Evolutionary conservation across 2,329 filamentous ascomycete species (phyloP).

Genomic region (Emergomyces africanus): DNA sequence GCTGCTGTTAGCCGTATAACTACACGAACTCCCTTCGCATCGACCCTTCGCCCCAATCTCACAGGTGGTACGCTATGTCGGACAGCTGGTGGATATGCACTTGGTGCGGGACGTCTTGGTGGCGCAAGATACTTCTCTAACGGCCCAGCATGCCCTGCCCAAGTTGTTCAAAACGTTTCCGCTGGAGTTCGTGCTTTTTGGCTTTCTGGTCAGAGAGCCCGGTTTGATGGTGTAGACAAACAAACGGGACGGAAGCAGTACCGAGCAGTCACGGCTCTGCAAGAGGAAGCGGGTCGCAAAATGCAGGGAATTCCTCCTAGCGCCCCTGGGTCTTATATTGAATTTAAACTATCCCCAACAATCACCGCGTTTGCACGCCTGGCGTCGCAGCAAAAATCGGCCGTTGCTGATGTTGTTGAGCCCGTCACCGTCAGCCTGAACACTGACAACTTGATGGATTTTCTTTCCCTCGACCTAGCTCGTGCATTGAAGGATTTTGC

Average conservation of each 20-base stretch:
- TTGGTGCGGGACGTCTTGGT: conserved; percentile 54
- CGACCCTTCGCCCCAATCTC: conserved; percentile 77
- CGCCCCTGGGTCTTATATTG: conserved; percentile 66
- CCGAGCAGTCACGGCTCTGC: conserved; percentile 59
- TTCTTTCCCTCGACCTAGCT: conserved; percentile 78
- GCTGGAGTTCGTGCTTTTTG: conserved; percentile 84
- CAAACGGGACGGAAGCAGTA: conserved; percentile 63
- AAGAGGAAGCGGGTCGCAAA: conserved; percentile 59
- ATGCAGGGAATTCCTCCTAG: conserved; percentile 43
- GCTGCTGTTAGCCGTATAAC: conserved; percentile 50
- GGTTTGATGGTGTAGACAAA: conserved; percentile 65
- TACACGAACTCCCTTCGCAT: conserved; percentile 72
- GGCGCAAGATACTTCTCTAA: conserved; percentile 84
- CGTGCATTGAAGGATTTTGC: conserved; percentile 74
- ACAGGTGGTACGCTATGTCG: conserved; percentile 77
- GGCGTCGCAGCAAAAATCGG: conserved; percentile 23
- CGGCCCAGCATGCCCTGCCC: conserved; percentile 67
- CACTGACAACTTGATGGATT: conserved; percentile 69
- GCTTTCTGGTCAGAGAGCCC: conserved; percentile 77
- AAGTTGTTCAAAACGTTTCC: conserved; percentile 92
- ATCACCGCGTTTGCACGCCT: conserved; percentile 76
- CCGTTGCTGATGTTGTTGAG: conserved; percentile 21
- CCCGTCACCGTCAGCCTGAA: conserved; percentile 54
- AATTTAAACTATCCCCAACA: conserved; percentile 79
- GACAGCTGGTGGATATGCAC: conserved; percentile 77